Base-by-base conservation (phyloP, 805 yeast genomes). In the Saturnispora gosingensis region DNA sequence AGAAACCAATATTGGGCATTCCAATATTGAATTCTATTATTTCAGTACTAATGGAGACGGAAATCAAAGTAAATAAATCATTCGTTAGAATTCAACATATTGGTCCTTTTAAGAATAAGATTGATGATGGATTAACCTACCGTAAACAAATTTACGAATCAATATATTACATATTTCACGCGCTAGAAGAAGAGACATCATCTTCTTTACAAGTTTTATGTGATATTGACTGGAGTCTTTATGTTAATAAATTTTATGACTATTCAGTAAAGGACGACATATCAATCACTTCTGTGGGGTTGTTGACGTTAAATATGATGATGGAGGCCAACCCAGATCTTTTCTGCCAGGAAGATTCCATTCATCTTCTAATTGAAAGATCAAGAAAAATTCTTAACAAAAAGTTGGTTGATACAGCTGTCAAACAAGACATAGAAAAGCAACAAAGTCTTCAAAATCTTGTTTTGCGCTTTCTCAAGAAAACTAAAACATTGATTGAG, bases 61-160 rank as follows among this genome's bases (percentile, higher is more conserved):
- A 85, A 60, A 71, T 85, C 45, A 67, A 66, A 11, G 72, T 82
- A 1, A 77, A 76, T 56, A 76, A 74, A 32, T 76, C 77, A 52
- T 81, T 78, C 59, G 77, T 83, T 44, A 81, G 81, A 50, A 70
- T 74, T 18, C 82, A 88, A 34, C 84, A 83, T 45, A 86, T 88
- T 79, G 96, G 96, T 1, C 95, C 95, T 0, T 87, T 84, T 71
- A 86, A 85, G 61, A 90, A 86, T 62, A 81, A 81, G 54, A 77
- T 86, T 39, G 96, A 88, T 59, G 83, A 82, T 57, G 93, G 89
- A 0, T 70, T 85, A 39, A 88, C 81, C 53, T 77, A 80, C 53
- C 73, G 96, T 50, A 85, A 85, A 61, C 75, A 84, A 38, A 73
- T 85, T 6, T 85, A 82, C 63, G 95, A 87, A 60, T 67, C 82